Conservation (phyloP, 23 red algal genomes). For the Gracilaria caudata region DNA sequence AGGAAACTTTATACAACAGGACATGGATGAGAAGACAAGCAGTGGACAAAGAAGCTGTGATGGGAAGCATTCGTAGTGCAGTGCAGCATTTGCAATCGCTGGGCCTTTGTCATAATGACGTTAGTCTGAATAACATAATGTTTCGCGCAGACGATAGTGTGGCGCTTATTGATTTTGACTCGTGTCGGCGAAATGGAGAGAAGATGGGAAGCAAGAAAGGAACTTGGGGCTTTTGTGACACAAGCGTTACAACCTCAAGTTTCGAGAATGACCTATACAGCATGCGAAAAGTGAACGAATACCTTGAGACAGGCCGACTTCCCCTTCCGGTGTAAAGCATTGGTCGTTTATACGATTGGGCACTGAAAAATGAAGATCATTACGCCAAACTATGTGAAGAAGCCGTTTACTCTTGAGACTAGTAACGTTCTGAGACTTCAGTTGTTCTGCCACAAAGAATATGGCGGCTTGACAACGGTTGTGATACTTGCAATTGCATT, state of each 20-base stretch:
- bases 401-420: constrained; percentile 3
- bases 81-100: constrained; percentile 27
- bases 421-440: background rate
- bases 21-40: constrained; percentile 35
- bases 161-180: constrained; percentile 31
- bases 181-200: constrained; percentile 37
- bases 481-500: too few relatives aligned
- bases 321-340: background rate
- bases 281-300: constrained; percentile 25
- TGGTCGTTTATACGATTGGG: background rate
- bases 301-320: constrained; percentile 34
- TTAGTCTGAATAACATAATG: constrained; percentile 40
- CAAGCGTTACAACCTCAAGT: constrained; percentile 9
- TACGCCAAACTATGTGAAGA: background rate
- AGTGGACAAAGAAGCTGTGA: constrained; percentile 19
- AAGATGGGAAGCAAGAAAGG: constrained; percentile 29
- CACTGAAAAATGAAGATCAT: background rate
- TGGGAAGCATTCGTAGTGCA: constrained; percentile 18
- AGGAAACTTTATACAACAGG: constrained; percentile 33
- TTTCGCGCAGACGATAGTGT: constrained; percentile 29
- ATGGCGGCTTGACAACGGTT: too few relatives aligned
- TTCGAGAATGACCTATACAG: constrained; percentile 35
- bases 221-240: constrained; percentile 22
- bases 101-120: constrained; percentile 28
- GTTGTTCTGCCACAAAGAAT: background rate